These are phyloP conservation scores for Mycena olivaceomarginata DNA, from an alignment of 768 basidiomycete genomes.

Conservation along the genomic window DNA sequence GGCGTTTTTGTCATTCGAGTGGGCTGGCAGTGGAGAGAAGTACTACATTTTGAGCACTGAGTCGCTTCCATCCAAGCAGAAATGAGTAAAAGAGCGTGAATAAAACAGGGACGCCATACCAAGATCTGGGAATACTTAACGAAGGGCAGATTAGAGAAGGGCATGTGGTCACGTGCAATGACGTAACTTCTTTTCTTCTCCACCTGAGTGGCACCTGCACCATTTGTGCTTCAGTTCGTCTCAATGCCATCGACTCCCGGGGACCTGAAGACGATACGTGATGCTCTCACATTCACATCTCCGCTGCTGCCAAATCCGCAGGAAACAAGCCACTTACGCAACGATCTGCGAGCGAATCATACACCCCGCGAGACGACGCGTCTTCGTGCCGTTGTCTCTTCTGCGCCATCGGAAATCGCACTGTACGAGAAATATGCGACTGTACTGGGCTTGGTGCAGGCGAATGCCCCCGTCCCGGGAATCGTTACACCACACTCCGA, in stretches of 20 bases:
- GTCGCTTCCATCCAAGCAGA: too few species aligned
- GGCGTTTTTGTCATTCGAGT: background rate
- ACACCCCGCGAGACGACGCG: slow-evolving; percentile 26
- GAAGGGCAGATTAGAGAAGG: too few species aligned
- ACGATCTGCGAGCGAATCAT: slow-evolving; percentile 19
- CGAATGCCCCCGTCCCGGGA: background rate
- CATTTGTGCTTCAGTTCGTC: too few species aligned
- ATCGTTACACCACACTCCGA: background rate
- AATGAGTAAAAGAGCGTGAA: too few species aligned
- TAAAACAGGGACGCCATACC: too few species aligned
- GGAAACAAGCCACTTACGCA: background rate
- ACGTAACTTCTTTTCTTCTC: too few species aligned
- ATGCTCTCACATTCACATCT: slow-evolving; percentile 7
- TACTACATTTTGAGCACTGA: background rate
- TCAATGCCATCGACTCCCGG: background rate
- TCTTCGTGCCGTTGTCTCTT: slow-evolving; percentile 12
- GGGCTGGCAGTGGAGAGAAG: too few species aligned
- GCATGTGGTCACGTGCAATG: too few species aligned
- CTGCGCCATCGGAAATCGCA: background rate
- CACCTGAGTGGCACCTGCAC: too few species aligned
- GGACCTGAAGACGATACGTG: background rate
- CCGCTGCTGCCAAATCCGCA: slow-evolving; percentile 5
- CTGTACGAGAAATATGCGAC: background rate
- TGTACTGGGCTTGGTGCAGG: background rate
- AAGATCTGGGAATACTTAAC: too few species aligned